Evolutionary conservation across 441 rosid genomes (phyloP), one percentile per base, ranked within the genome.

Genomic region (Populus hybrid): DNA sequence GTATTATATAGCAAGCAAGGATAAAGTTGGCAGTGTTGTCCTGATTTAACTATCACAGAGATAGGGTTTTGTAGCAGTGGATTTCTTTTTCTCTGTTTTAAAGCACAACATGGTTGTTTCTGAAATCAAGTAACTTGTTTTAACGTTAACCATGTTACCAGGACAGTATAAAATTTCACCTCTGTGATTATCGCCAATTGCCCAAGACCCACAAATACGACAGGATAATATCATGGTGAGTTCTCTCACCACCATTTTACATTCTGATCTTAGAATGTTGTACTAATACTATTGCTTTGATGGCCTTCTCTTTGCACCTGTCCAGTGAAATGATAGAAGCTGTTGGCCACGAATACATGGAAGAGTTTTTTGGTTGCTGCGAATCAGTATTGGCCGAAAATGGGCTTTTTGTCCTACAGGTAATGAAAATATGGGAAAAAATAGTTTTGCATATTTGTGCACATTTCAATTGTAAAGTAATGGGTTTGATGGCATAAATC

Each of bases 261-360:
- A 0, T 34, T 34, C 36, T 34, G 8, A 34, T 34, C 8, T 34
- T 34, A 28, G 20, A 65, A 61, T 75, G 46, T n/a, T 6, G 20
- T 6, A 34, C 36, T 34, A 34, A 34, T 34, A 34, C 36, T 8
- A 34, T 34, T 1, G 8, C 36, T 34, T 34, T 34, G 36, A 34
- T 34, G 36, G 8, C 36, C 36, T 34, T 34, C 36, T 8, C 5
- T 59, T 34, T 34, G 36, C 36, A 9, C 11, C 8, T 59, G 38
- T 79, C 46, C 86, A 93, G 98, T 28, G 98, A 92, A 87, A 94
- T 94, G 97, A 66, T 94, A 50, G 97, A 94, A 85, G 87, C 86
- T 32, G 93, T 94, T n/a, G 97, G 95, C 4, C 94, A 94, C 38
- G 93, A 93, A 75, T 95, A 75, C 83, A 85, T 90, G 92, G 93